A percentile compares a stretch with the other conserved stretches of the same genome.
Conservation (phyloP, 805 yeast species). For the Lachancea lanzarotensis region DNA sequence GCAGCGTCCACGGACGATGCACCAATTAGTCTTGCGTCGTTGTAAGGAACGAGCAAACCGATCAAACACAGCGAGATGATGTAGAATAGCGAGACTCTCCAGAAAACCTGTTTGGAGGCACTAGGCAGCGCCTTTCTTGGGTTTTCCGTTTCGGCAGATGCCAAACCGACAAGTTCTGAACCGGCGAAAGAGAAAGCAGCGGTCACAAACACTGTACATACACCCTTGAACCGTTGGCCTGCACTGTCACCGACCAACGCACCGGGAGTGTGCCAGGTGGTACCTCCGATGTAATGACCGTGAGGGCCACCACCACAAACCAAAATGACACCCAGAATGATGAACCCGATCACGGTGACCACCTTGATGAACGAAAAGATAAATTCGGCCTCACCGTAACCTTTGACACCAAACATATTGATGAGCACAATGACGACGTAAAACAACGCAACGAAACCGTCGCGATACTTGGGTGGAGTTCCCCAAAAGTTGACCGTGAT, state of each 20-base stretch:
- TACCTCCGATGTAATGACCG: constrained; percentile 38
- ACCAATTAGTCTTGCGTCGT: constrained; percentile 39
- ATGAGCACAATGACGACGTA: constrained; percentile 42
- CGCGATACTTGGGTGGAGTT: constrained; percentile 40
- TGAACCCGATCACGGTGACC: constrained; percentile 44
- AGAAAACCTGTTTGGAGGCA: constrained; percentile 50
- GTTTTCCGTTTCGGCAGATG: constrained; percentile 43
- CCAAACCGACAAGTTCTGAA: constrained; percentile 46
- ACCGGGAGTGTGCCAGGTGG: constrained; percentile 50
- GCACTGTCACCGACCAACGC: constrained; percentile 45
- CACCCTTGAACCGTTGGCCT: constrained; percentile 38
- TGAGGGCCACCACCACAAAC: constrained; percentile 45
- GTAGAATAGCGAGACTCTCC: constrained; percentile 48
- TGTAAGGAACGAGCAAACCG: constrained; percentile 50
- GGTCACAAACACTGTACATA: constrained; percentile 47
- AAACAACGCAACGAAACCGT: constrained; percentile 44
- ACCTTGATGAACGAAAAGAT: constrained; percentile 44
- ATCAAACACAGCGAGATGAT: constrained; percentile 39
- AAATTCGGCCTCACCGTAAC: constrained; percentile 51
- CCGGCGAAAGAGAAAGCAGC: constrained; percentile 53
- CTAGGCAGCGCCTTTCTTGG: constrained; percentile 44
- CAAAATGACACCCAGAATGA: constrained; percentile 46
- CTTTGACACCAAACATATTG: constrained; percentile 49
- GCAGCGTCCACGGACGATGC: constrained; percentile 49
- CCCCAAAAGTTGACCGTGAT: constrained; percentile 49